Evolutionary conservation across 208 protist genomes (phyloP).

Genomic region (Herpetomonas samuelpessoai): DNA sequence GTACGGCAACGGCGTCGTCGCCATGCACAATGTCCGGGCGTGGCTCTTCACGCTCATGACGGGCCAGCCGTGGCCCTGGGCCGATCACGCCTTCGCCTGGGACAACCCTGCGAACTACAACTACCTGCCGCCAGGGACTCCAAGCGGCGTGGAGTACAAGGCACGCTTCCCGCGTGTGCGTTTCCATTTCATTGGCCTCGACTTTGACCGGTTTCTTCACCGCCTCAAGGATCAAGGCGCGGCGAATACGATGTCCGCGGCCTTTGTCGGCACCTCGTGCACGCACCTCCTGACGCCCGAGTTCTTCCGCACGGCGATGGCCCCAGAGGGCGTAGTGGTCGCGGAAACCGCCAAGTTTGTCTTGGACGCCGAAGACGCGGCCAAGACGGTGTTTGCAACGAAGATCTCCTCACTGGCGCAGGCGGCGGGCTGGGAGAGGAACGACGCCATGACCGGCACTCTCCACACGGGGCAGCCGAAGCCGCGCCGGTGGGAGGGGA

Average conservation of each 20-base stretch:
- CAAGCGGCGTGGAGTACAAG: constrained; percentile 49
- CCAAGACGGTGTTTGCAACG: constrained; percentile 65
- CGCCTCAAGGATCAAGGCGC: constrained; percentile 30
- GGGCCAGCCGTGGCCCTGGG: constrained; percentile 74
- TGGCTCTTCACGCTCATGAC: constrained; percentile 89
- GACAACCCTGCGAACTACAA: constrained; percentile 82
- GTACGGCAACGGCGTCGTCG: constrained; percentile 85
- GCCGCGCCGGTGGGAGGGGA: constrained; percentile 24
- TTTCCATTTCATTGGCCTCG: constrained; percentile 81
- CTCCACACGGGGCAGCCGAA: constrained; percentile 61
- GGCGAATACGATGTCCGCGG: constrained; percentile 48
- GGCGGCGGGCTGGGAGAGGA: constrained; percentile 40
- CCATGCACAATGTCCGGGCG: constrained; percentile 88
- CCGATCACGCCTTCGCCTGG: constrained; percentile 88
- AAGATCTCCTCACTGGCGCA: constrained; percentile 57
- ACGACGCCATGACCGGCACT: constrained; percentile 27
- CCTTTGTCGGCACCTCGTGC: constrained; percentile 78
- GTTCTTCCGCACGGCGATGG: constrained; percentile 51
- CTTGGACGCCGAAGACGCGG: constrained; percentile 71
- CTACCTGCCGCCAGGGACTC: constrained; percentile 72
- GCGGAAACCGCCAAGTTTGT: constrained; percentile 92
- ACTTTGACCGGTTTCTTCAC: constrained; percentile 64
- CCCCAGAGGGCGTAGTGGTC: constrained; percentile 52
- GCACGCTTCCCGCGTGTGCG: constrained; percentile 48
- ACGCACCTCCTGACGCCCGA: constrained; percentile 62